These are phyloP conservation scores for Scalesia atractyloides DNA, from an alignment of 129 eudicot genomes.

Conservation along the genomic window DNA sequence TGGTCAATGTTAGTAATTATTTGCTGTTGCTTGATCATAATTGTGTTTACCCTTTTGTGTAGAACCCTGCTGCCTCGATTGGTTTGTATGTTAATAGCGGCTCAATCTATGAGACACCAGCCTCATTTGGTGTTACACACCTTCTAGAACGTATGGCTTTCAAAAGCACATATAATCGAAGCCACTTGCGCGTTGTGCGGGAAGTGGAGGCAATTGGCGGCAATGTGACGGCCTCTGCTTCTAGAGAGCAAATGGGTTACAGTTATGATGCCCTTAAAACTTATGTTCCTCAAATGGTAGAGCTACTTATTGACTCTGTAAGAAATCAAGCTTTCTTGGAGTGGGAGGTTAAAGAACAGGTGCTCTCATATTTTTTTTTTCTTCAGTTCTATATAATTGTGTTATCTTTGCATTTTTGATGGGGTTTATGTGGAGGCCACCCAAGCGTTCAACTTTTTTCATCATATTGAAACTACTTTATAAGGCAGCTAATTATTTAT, in stretches of 20 bases:
- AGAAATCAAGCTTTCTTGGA: slow-evolving; percentile 90
- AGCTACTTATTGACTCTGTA: slow-evolving; percentile 76
- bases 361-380: slow-evolving; percentile 15
- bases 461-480: too few relatives aligned
- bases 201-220: slow-evolving; percentile 98
- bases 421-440: too few relatives aligned
- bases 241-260: slow-evolving; percentile 89
- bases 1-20: slow-evolving; percentile 3
- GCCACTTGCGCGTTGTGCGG: slow-evolving; percentile 81
- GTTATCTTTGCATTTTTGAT: not conserved
- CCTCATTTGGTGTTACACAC: slow-evolving; percentile 69
- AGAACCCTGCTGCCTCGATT: slow-evolving; percentile 87
- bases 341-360: slow-evolving; percentile 95
- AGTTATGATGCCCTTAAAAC: slow-evolving; percentile 75
- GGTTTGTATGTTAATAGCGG: slow-evolving; percentile 81
- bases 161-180: slow-evolving; percentile 73
- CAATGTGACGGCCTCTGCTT: slow-evolving; percentile 63
- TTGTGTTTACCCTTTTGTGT: slow-evolving; percentile 13
- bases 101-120: slow-evolving; percentile 77
- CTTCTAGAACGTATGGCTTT: slow-evolving; percentile 94
- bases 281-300: slow-evolving; percentile 89
- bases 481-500: too few relatives aligned
- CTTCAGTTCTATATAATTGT: not conserved
- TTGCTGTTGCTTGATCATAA: slow-evolving; percentile 9
- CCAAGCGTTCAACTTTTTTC: too few relatives aligned